Base-by-base conservation (phyloP, 768 basidiomycete genomes). In the Mycena leptocephala region DNA sequence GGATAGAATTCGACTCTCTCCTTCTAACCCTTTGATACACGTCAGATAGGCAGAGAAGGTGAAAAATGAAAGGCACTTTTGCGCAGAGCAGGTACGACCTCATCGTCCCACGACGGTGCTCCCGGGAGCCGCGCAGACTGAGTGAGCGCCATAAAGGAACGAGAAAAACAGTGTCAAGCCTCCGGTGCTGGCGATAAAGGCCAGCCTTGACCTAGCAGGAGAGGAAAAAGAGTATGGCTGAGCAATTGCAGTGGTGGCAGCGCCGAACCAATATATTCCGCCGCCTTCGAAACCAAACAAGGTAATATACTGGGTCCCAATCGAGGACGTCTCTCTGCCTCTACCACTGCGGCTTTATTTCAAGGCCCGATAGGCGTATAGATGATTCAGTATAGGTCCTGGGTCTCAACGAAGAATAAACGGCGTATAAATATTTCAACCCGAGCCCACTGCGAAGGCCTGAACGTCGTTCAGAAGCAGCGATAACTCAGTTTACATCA, bases 1-100 rank as follows among this genome's bases (percentile, higher is more conserved):
- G 37, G 95, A 87, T 67, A 97, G 88, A n/a, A 92, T 91, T 43
- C 93, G 90, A 80, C 95, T 95, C 86, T 97, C 96, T 75, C 87
- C 90, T 85, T 96, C 92, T 24, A 97, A 90, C 70, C 96, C 96
- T 97, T 80, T 18, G 20, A 26, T 56, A 78, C 66, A 63, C 62
- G 77, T 76, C 62, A 78, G 77, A 78, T 51, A 74, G 16, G 51
- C 24, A 55, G 24, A 62, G 24, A 68, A 64, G 28, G 9, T 20
- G 33, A 22, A 59, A 61, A 56, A 58, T 70, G 41, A 65, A 67
- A 67, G 64, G 69, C 81, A 91, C 90, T 84, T 82, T 92, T 91
- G 76, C 91, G 87, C 37, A 92, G 84, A 14, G 89, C 82, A 6
- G 91, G 92, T 22, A 92, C 92, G 63, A 92, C 91, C 7, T 85